phyloP scores from a whole-genome alignment of 1,284 basidiomycete genomes.

The Inonotus obliquus region DNA sequence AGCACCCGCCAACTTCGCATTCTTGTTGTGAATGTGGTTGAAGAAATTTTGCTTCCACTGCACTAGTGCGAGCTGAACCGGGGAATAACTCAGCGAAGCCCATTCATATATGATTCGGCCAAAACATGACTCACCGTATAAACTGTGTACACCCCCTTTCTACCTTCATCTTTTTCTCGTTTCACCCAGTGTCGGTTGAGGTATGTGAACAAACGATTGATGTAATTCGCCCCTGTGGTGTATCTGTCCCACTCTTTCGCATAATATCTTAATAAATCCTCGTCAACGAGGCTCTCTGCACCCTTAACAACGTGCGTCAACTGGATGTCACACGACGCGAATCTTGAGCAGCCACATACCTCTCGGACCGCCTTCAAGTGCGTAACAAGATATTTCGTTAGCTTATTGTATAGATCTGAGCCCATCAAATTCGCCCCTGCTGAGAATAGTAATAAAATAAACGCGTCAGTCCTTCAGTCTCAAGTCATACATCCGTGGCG shows the following conservation, averaged over 20 bases:
- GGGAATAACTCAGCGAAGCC: constrained; percentile 3
- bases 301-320: constrained; percentile 40
- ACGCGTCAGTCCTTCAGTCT: constrained; percentile 18
- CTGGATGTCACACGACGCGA: constrained; percentile 17
- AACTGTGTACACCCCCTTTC: constrained; percentile 92
- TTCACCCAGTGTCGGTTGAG: constrained; percentile 99
- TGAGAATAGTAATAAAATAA: constrained; percentile 30
- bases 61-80: constrained; percentile 79
- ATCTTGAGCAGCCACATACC: constrained; percentile 34
- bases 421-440: constrained; percentile 95
- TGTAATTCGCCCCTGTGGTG: constrained; percentile 94
- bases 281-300: constrained; percentile 79
- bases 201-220: constrained; percentile 94
- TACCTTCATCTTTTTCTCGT: constrained; percentile 95
- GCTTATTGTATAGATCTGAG: constrained; percentile 88
- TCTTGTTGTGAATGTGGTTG: constrained; percentile 76
- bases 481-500: neutral
- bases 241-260: constrained; percentile 94
- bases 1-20: constrained; percentile 81
- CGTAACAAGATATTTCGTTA: constrained; percentile 78
- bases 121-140: constrained; percentile 74
- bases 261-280: constrained; percentile 88
- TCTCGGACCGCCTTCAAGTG: constrained; percentile 71
- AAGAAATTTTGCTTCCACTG: constrained; percentile 97
- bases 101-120: neutral